Evolutionary conservation across 176 grass and related monocot species (phyloP), one percentile per base, ranked within the genome.

Genomic region (Zea mays): DNA sequence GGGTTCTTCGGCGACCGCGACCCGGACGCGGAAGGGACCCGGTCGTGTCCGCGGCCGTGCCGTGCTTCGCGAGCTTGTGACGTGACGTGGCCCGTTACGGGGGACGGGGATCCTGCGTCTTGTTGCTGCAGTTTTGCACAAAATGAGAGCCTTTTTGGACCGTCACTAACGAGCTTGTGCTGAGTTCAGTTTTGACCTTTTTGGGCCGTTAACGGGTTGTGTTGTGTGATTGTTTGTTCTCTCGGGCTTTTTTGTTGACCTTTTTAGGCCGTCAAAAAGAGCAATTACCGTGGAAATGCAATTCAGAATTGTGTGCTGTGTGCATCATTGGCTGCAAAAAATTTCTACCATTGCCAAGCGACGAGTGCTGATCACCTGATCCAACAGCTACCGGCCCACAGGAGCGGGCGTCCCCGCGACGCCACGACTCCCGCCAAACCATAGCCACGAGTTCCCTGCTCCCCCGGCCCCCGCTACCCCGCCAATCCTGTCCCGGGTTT

Each of bases 1-100:
- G 65, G 64, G 65, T 45, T 44, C 65, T 33, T 33, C 42, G 66
- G 65, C 42, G 42, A 46, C 12, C n/a, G 66, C 66, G 66, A 69
- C 45, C 67, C 27, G 10, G 43, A 69, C 67, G 68, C 21, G 68
- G 45, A 50, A 50, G 68, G 68, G 68, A 50, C 45, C 50, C 68
- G 3, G 11, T 81, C 2, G 70, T 85, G 45, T 76, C 71, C 2
- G 42, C 36, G 1, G 86, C 90, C 5, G 78, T 93, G 21, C 11
- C 90, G 33, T 93, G 85, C 76, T 93, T 97, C 79, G 79, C 88
- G 1, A 67, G 68, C 68, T 97, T 88, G 80, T 97, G 86, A 88
- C 36, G 80, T 93, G 68, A 79, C 27, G 35, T 27, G 27, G 27
- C 27, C 27, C 7, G 14, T 33, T n/a, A 6, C 9, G 37, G 15